Conservation (phyloP, 305 asterid genomes). For the Solanum hybrid region DNA sequence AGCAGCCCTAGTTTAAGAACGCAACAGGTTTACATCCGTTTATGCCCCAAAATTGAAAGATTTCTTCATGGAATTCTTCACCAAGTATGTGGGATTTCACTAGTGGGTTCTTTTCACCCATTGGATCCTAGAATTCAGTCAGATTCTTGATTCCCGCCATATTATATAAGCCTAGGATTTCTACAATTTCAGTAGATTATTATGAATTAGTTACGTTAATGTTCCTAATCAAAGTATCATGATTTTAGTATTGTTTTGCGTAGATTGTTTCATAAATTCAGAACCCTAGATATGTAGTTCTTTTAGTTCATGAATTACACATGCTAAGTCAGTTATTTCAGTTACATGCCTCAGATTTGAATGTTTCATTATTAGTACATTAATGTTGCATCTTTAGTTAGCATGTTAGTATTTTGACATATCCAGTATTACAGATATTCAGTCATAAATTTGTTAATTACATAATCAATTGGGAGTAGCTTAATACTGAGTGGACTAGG, state of each 20-base stretch:
- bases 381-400: background rate
- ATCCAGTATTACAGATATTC: too few species aligned
- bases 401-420: background rate
- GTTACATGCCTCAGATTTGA: background rate
- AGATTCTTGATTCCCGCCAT: background rate
- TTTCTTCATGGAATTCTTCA: background rate
- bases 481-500: background rate
- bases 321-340: background rate
- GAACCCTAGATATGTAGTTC: background rate
- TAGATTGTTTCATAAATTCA: background rate
- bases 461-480: background rate
- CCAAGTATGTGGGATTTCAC: background rate
- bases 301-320: background rate
- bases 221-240: background rate
- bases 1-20: background rate
- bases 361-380: background rate
- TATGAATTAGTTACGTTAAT: too few species aligned
- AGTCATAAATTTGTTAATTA: background rate
- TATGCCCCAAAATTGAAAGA: background rate
- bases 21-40: background rate
- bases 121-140: background rate
- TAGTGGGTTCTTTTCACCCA: background rate
- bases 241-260: background rate
- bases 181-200: too few species aligned
- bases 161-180: background rate